Evolutionary conservation across 176 grass and related monocot species (phyloP).

Genomic region (Musa acuminata): DNA sequence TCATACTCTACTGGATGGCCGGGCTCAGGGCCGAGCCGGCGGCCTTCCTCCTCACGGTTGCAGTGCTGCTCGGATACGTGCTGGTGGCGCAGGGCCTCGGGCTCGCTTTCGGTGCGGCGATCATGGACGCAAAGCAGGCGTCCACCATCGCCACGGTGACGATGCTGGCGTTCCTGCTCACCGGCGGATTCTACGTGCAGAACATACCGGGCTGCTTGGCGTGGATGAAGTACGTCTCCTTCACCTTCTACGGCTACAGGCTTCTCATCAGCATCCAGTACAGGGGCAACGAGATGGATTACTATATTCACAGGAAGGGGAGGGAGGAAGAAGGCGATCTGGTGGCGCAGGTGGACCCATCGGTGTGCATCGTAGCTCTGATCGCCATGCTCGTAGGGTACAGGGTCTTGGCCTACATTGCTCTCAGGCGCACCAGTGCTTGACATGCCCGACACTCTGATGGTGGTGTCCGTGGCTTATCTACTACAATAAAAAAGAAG

Average conservation of each 20-base stretch:
- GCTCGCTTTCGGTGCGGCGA: slow-evolving; percentile 54
- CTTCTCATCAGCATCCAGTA: slow-evolving; percentile 82
- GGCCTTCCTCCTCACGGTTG: slow-evolving; percentile 63
- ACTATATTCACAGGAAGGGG: slow-evolving; percentile 12
- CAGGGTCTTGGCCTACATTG: slow-evolving; percentile 63
- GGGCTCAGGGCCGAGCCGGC: slow-evolving; percentile 44
- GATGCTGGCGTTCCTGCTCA: slow-evolving; percentile 92
- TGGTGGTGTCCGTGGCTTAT: background rate
- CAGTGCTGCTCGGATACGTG: slow-evolving; percentile 56
- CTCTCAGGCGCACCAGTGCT: slow-evolving; percentile 41
- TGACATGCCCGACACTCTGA: slow-evolving; percentile 12
- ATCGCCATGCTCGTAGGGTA: slow-evolving; percentile 70
- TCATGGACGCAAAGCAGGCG: slow-evolving; percentile 92
- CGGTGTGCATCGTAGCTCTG: slow-evolving; percentile 32
- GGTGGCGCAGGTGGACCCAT: slow-evolving; percentile 16
- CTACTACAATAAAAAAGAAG: background rate
- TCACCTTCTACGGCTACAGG: slow-evolving; percentile 91
- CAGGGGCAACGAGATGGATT: slow-evolving; percentile 17
- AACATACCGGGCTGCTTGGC: slow-evolving; percentile 59
- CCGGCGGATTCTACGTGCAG: slow-evolving; percentile 81
- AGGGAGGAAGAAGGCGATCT: background rate
- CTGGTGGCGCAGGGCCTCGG: slow-evolving; percentile 76
- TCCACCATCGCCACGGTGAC: slow-evolving; percentile 60
- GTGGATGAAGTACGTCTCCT: slow-evolving; percentile 89
- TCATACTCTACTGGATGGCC: slow-evolving; percentile 85